Percentiles rank a stretch among this genome's conserved stretches.
Conservation (phyloP, 2,329 filamentous ascomycete species). For the Fusarium begoniae region DNA sequence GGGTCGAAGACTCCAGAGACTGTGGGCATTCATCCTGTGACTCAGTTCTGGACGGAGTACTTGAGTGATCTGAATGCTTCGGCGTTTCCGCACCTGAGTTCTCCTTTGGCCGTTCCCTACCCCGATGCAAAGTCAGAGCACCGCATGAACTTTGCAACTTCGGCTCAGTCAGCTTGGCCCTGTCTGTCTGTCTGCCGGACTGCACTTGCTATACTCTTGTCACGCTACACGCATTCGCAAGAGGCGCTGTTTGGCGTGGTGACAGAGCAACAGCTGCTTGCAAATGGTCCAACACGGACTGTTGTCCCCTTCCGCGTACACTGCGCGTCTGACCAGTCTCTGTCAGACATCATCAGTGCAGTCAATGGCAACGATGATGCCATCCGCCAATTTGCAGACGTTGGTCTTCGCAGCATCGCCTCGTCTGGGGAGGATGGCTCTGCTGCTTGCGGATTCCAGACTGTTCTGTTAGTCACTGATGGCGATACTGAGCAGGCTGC, state of each 20-base stretch:
- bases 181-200: neutral
- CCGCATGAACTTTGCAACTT: neutral
- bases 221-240: neutral
- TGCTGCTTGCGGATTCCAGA: slow-evolving; percentile 16
- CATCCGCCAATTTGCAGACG: neutral
- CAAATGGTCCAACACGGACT: neutral
- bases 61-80: neutral
- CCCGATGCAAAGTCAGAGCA: neutral
- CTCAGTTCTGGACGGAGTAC: neutral
- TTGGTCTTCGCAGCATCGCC: neutral
- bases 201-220: slow-evolving; percentile 2
- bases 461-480: neutral
- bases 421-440: neutral
- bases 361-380: neutral
- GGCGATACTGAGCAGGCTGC: accelerated
- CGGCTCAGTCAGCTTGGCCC: neutral
- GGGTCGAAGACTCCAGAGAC: neutral
- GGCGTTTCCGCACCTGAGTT: neutral
- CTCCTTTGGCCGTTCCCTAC: neutral
- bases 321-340: neutral
- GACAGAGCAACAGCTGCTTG: neutral
- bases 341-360: neutral
- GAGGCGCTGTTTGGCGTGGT: slow-evolving; percentile 5
- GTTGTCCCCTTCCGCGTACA: slow-evolving; percentile 1
- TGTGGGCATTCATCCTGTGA: neutral